A percentile compares a stretch with the other conserved stretches of the same genome.
phyloP scores from a whole-genome alignment of 163 green algal genomes.

The Scenedesmus sp. region DNA sequence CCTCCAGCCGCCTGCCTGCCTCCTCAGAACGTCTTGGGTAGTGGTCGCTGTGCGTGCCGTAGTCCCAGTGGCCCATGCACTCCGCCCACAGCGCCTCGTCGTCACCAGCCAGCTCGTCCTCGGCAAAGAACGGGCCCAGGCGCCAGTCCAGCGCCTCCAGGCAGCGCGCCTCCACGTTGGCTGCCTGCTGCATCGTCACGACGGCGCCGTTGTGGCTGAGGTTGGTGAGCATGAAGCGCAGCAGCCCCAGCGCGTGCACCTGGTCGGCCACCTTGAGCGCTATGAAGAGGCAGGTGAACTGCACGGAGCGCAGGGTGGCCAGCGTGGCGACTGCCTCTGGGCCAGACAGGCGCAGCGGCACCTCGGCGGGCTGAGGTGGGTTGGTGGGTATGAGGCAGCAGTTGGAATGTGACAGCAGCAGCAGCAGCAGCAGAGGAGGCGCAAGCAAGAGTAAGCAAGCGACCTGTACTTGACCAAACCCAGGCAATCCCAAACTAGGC shows the following conservation, averaged over 20 bases:
- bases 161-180: slow-evolving; percentile 50
- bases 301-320: slow-evolving; percentile 63
- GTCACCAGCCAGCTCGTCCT: slow-evolving; percentile 46
- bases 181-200: slow-evolving; percentile 23
- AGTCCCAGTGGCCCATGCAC: slow-evolving; percentile 44
- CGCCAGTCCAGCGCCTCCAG: slow-evolving; percentile 49
- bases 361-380: neutral
- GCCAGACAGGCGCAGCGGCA: neutral
- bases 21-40: slow-evolving; percentile 14
- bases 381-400: neutral
- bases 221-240: slow-evolving; percentile 53
- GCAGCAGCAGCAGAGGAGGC: neutral
- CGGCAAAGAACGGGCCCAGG: slow-evolving; percentile 43
- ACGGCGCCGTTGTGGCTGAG: slow-evolving; percentile 9
- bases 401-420: neutral
- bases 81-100: slow-evolving; percentile 35
- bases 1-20: neutral
- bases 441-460: neutral
- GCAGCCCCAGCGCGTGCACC: slow-evolving; percentile 46
- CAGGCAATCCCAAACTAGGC: too few species aligned
- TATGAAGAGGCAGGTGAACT: slow-evolving; percentile 76
- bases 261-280: slow-evolving; percentile 70
- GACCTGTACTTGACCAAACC: neutral
- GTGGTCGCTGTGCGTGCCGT: slow-evolving; percentile 8
- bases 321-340: slow-evolving; percentile 29